Conservation (phyloP, 2,329 filamentous ascomycete species). For the Apiospora aurea region DNA sequence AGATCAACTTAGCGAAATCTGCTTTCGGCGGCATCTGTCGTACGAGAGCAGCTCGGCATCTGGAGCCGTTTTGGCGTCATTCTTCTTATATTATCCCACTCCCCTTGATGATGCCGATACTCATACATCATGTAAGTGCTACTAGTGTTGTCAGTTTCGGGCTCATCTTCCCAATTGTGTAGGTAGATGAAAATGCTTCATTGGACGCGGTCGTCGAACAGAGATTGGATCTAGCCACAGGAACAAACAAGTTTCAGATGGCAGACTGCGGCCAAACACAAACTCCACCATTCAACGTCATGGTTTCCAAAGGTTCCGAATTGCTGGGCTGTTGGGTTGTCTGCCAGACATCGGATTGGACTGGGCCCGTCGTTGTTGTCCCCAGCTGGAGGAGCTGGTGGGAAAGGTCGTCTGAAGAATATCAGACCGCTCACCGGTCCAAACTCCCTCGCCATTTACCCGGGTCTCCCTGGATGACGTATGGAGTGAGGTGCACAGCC, state of each 20-base stretch:
- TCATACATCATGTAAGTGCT: no score
- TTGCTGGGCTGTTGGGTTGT: not conserved
- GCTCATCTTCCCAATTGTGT: not conserved
- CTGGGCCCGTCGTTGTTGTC: not conserved
- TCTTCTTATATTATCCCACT: no score
- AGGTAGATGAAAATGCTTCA: not conserved
- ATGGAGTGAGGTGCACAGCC: slow-evolving; percentile 7
- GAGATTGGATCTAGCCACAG: slow-evolving; percentile 10
- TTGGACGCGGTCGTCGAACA: not conserved
- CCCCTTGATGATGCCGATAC: not conserved
- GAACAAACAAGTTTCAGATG: not conserved
- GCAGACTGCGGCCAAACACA: not conserved
- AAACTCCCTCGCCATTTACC: not conserved
- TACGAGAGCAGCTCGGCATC: not conserved
- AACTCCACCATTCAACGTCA: slow-evolving; percentile 12
- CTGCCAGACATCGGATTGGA: not conserved
- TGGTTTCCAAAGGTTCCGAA: slow-evolving; percentile 8
- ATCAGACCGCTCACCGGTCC: slow-evolving; percentile 9
- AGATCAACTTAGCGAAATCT: not conserved
- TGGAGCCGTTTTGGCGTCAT: not conserved
- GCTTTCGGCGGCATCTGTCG: not conserved
- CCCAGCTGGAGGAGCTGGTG: not conserved
- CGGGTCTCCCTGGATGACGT: slow-evolving; percentile 1
- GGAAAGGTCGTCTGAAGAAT: not conserved
- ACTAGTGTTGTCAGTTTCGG: not conserved